These are phyloP conservation scores for Trichoderma breve DNA, from an alignment of 2,329 filamentous ascomycete species.

Conservation along the genomic window DNA sequence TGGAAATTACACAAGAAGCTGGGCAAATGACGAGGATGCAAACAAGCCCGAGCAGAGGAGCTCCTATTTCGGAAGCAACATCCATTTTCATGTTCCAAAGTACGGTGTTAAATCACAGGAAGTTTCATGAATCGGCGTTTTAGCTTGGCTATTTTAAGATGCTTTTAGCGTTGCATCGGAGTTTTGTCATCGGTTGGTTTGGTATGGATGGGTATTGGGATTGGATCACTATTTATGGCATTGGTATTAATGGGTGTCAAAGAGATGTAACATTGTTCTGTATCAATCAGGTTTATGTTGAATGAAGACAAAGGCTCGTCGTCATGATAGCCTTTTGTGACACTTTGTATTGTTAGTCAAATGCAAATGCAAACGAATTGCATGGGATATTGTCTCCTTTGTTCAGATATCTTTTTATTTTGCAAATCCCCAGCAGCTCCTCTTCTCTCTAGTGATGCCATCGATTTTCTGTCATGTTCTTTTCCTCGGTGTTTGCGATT, in stretches of 20 bases:
- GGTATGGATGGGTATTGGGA: neutral
- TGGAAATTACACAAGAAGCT: conserved; percentile 27
- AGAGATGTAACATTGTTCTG: neutral
- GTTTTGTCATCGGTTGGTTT: neutral
- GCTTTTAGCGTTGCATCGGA: neutral
- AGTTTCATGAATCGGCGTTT: neutral
- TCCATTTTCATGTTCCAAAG: conserved; percentile 21
- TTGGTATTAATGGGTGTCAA: neutral
- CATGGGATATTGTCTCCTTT: neutral
- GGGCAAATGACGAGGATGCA: conserved; percentile 21
- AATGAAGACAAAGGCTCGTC: neutral
- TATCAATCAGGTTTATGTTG: neutral
- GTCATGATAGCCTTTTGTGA: neutral
- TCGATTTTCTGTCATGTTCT: neutral
- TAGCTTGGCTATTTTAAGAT: neutral
- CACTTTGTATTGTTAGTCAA: neutral
- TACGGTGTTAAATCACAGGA: neutral
- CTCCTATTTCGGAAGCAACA: conserved; percentile 24
- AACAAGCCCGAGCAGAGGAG: conserved; percentile 22
- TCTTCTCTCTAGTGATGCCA: neutral
- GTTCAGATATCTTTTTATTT: neutral
- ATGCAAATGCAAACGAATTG: neutral
- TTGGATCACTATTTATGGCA: neutral
- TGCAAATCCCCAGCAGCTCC: neutral
- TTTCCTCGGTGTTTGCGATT: neutral